Evolutionary conservation across 1,284 basidiomycete species (phyloP).

Genomic region (Bondarzewia mesenterica): DNA sequence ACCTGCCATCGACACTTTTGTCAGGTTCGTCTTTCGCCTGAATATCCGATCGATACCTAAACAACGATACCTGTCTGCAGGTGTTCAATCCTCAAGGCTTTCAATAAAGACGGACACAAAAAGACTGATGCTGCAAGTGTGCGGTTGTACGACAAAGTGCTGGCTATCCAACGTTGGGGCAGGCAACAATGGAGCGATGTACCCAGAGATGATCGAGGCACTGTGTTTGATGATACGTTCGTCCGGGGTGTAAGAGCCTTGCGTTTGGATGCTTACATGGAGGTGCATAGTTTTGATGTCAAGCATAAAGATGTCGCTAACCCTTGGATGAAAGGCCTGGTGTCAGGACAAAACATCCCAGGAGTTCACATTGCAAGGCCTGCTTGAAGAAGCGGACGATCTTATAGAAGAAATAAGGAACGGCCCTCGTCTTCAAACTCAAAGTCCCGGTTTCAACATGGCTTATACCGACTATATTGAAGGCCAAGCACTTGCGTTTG

Average conservation of each 20-base stretch:
- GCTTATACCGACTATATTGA: slow-evolving; percentile 2
- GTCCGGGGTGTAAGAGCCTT: slow-evolving; percentile 2
- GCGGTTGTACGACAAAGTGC: neutral
- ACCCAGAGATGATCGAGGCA: slow-evolving; percentile 6
- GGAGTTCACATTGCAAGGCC: slow-evolving; percentile 2
- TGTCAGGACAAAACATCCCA: neutral
- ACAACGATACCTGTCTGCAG: too few species aligned
- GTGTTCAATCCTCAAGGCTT: neutral
- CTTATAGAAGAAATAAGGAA: slow-evolving; percentile 1
- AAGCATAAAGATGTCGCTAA: neutral
- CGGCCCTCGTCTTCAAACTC: neutral
- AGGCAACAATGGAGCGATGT: slow-evolving; percentile 6
- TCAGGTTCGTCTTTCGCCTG: slow-evolving; percentile 1
- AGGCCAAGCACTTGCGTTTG: slow-evolving; percentile 5
- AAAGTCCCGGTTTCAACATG: slow-evolving; percentile 1
- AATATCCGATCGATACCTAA: too few species aligned
- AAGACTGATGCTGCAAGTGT: neutral
- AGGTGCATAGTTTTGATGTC: slow-evolving; percentile 1
- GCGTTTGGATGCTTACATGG: slow-evolving; percentile 6
- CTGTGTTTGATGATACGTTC: slow-evolving; percentile 5
- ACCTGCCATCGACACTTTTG: neutral
- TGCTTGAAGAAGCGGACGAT: slow-evolving; percentile 1
- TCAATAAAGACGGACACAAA: neutral
- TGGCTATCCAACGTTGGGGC: slow-evolving; percentile 9
- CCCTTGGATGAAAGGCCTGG: neutral